These are phyloP conservation scores for Poa annua DNA, from an alignment of 176 grass and related monocot species.

Conservation along the genomic window DNA sequence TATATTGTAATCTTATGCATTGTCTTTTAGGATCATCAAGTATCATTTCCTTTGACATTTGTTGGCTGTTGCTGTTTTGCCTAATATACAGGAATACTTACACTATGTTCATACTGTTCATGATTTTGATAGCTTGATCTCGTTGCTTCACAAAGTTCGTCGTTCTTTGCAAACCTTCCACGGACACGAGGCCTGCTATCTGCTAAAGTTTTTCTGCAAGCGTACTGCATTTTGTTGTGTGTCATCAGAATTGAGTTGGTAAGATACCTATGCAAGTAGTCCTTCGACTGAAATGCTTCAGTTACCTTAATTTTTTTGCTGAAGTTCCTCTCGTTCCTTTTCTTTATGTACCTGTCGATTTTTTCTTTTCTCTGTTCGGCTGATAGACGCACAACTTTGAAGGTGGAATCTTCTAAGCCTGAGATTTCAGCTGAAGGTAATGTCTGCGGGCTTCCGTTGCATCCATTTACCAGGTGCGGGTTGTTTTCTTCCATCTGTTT, in stretches of 20 bases:
- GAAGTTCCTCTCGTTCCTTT: slow-evolving; percentile 94
- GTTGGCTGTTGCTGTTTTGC: not conserved
- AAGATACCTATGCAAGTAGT: no score
- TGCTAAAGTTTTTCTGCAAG: slow-evolving; percentile 45
- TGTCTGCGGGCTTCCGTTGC: slow-evolving; percentile 45
- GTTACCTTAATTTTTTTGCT: slow-evolving; percentile 98
- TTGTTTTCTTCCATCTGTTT: slow-evolving; percentile 59
- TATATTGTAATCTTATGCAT: slow-evolving; percentile 31
- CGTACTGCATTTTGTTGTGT: no score
- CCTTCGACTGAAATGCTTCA: not conserved
- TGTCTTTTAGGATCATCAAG: not conserved
- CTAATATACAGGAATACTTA: slow-evolving; percentile 53
- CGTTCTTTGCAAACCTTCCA: slow-evolving; percentile 93
- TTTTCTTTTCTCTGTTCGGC: slow-evolving; percentile 93
- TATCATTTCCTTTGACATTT: slow-evolving; percentile 6
- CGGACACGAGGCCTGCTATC: slow-evolving; percentile 91
- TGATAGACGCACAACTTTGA: slow-evolving; percentile 76
- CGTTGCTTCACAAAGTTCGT: slow-evolving; percentile 70
- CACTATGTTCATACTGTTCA: slow-evolving; percentile 68
- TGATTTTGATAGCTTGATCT: slow-evolving; percentile 54
- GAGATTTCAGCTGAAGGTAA: slow-evolving; percentile 56
- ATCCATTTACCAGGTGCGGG: slow-evolving; percentile 58
- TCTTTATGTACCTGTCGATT: slow-evolving; percentile 93
- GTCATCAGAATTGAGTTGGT: no score
- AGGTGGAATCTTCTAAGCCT: slow-evolving; percentile 67